phyloP scores from a whole-genome alignment of 2,329 filamentous ascomycete genomes.

The Rugonectria rugulosa region DNA sequence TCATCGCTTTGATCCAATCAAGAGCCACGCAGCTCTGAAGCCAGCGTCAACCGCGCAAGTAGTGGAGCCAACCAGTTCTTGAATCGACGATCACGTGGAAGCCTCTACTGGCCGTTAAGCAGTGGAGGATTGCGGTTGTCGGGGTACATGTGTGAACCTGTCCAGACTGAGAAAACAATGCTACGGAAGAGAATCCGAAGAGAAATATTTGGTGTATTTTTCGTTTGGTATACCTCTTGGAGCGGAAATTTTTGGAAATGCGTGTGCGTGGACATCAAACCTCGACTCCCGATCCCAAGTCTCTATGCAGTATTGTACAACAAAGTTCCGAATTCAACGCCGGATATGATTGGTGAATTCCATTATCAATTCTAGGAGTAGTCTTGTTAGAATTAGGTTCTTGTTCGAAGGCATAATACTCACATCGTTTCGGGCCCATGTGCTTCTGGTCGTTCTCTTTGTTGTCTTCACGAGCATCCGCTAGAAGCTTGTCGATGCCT shows the following conservation, averaged over 20 bases:
- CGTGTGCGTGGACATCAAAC: background rate
- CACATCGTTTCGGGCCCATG: conserved; percentile 51
- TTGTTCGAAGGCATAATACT: conserved; percentile 17
- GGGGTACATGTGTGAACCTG: too few species aligned
- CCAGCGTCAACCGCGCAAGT: conserved; percentile 22
- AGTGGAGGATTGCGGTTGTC: too few species aligned
- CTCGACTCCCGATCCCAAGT: background rate
- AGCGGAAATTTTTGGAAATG: background rate
- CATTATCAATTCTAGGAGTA: conserved; percentile 13
- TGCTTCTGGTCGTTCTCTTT: conserved; percentile 79
- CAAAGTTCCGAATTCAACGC: conserved; percentile 3
- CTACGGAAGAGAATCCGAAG: background rate
- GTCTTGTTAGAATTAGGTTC: background rate
- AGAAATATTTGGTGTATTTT: background rate
- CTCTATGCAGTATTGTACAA: background rate
- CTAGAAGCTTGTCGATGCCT: conserved; percentile 91
- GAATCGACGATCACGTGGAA: conserved; percentile 15
- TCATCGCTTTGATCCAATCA: conserved; percentile 17
- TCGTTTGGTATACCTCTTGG: background rate
- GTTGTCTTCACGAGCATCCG: conserved; percentile 88
- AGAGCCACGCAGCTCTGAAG: conserved; percentile 9
- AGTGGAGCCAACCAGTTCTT: conserved; percentile 24
- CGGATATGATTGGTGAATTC: background rate
- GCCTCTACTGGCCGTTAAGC: background rate
- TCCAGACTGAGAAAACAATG: background rate